Evolutionary conservation across 2,329 filamentous ascomycete species (phyloP), one percentile per base, ranked within the genome.

Genomic region (Phaeosphaeria sp.): DNA sequence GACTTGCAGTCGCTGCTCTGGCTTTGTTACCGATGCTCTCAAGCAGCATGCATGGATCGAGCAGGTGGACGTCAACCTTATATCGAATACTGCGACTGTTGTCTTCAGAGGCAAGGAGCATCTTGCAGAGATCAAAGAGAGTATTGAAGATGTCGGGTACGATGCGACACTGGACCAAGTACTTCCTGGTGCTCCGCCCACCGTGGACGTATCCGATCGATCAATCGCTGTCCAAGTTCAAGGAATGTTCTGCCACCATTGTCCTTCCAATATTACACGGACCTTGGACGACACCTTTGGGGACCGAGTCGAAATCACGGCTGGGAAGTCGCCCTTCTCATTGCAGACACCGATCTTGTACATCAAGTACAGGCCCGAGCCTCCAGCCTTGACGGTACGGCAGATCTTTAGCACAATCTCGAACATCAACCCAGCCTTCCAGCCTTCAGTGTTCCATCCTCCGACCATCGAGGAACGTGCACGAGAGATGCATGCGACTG

Each of bases 381-480:
- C 87, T 3, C 91, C 92, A 0, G 72, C 66, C 0, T 86, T 96
- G 67, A 96, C 91, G 0, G 85, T 96, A 63, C 86, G 94, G 49
- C 84, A 86, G 7, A 91, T 97, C 43, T 80, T 96, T 13, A 78
- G 81, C 13, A 83, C 86, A 1, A 90, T 97, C 50, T 82, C 87
- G 53, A 83, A 83, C 5, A 82, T 86, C 6, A 90, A 96, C 67
- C 79, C 84, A 1, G 84, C 82, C 0, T 90, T 97, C 60, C 80
- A 79, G 24, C 86, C 89, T 1, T 87, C 85, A 1, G 85, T 97
- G 13, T 89, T 92, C 71, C 91, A 94, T 62, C 89, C 91, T 0
- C 91, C 91, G 0, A 93, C 89, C 0, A 84, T 97, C 4, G 93
- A 97, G 75, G 91, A 97, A 69, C 86, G 91, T 9, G 91, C 92